Evolutionary conservation across 2,329 filamentous ascomycete genomes (phyloP), one percentile per base, ranked within the genome.

Genomic region (Aspergillus pseudotamarii): DNA sequence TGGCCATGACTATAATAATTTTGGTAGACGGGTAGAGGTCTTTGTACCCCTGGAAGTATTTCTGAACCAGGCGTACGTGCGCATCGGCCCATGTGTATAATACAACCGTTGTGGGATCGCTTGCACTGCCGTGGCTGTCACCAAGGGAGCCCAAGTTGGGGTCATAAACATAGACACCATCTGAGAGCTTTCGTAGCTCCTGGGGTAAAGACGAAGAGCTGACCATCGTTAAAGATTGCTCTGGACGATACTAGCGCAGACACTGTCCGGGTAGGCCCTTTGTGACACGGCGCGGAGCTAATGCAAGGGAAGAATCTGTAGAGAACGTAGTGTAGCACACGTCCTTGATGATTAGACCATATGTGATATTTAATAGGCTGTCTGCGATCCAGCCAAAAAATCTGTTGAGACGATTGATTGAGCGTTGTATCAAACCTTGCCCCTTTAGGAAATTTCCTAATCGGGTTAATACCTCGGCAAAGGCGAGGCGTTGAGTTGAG

Each of bases 1-100:
- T 45, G 2, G 56, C 56, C 56, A 41, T 58, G 5, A 58, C 56
- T 26, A 48, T 26, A 10, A 58, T 30, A 23, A 60, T 34, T 36
- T 60, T 60, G 4, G 50, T 26, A 4, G 48, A 45, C 11, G 58
- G 58, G 38, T 60, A 60, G 11, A 60, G 50, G 9, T 43, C 28
- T 32, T 10, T 34, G n/a, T 60, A 60, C 0, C 58, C 58, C 26
- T 55, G 32, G 26, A 55, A 30, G 36, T 60, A 60, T 28, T 60
- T 60, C 10, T 45, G 19, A n/a, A 60, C 28, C 12, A 60, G 58
- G 6, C 58, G 58, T n/a, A 36, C 9, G 14, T 26, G 21, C 5
- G 58, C 50, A 56, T 60, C 58, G 6, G 58, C 58, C 58, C 50
- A 60, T 32, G 58, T 60, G 38, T 41, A 60, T 23, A 60, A 38